Conservation (phyloP, 139 green algal genomes). For the Tetraselmis striata region DNA sequence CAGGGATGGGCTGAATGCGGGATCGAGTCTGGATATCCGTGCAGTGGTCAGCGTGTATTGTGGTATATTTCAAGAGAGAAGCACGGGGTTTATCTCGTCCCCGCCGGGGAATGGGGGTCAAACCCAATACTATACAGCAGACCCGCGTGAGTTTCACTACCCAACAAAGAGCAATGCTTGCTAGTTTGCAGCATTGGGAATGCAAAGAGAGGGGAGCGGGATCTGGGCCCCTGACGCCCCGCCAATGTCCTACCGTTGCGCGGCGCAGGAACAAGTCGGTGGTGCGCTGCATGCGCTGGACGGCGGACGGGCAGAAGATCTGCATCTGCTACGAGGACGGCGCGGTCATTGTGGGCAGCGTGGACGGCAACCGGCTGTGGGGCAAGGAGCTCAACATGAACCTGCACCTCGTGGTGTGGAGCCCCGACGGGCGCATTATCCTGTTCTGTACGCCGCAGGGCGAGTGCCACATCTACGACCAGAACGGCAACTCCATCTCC, state of each 20-base stretch:
- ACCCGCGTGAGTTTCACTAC: no score
- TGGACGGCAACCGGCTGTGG: conserved; percentile 78
- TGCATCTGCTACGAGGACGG: conserved; percentile 81
- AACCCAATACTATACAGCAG: no score
- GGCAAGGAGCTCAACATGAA: conserved; percentile 48
- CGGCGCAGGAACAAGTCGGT: conserved; percentile 62
- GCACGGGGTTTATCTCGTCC: no score
- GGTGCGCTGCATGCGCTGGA: conserved; percentile 76
- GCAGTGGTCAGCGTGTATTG: no score
- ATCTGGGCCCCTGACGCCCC: background rate
- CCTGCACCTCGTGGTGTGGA: conserved; percentile 65
- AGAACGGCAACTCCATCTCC: conserved; percentile 62
- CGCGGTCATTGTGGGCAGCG: conserved; percentile 70
- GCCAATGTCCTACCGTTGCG: no score
- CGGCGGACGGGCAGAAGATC: conserved; percentile 67
- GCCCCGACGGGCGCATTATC: conserved; percentile 57
- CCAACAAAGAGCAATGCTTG: no score
- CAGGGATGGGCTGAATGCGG: no score
- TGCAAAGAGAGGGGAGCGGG: no score
- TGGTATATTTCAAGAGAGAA: no score
- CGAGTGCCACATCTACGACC: conserved; percentile 70
- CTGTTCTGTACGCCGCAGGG: conserved; percentile 45
- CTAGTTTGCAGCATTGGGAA: no score
- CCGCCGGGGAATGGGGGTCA: no score
- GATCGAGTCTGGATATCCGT: no score